Percentiles rank a stretch among this genome's conserved stretches.
phyloP scores from a whole-genome alignment of 106 monocot genomes.

The Cymbidium sinense region DNA sequence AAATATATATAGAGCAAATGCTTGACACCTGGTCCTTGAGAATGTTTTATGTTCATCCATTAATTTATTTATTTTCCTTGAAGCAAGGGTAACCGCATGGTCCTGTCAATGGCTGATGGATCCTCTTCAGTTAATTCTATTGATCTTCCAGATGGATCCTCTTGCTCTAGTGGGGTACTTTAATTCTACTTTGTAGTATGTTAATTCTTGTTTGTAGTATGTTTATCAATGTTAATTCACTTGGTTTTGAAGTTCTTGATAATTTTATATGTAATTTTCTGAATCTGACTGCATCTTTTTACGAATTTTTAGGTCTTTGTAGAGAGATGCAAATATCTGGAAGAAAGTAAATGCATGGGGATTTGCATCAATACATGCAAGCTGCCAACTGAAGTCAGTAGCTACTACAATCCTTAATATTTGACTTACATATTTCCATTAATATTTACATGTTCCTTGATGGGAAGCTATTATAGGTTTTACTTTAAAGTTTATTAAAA shows the following conservation, averaged over 20 bases:
- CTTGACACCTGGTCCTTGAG: too few relatives aligned
- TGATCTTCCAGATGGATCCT: conserved; percentile 74
- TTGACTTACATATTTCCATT: too few relatives aligned
- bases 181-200: not conserved
- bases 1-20: too few relatives aligned
- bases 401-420: too few relatives aligned
- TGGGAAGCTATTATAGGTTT: too few relatives aligned
- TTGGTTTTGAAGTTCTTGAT: too few relatives aligned
- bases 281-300: not conserved
- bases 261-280: too few relatives aligned
- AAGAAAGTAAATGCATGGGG: conserved; percentile 94
- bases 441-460: too few relatives aligned
- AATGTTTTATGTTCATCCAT: too few relatives aligned
- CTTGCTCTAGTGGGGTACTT: conserved; percentile 67
- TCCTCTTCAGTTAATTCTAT: conserved; percentile 70
- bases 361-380: conserved; percentile 93
- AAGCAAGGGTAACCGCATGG: conserved; percentile 86
- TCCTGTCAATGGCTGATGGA: conserved; percentile 99
- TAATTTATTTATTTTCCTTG: conserved; percentile 1
- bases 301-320: conserved; percentile 60
- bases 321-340: conserved; percentile 86
- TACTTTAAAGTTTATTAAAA: too few relatives aligned
- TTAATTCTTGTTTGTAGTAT: not conserved
- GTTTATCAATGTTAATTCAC: not conserved
- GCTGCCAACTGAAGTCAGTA: conserved; percentile 81